phyloP scores from a whole-genome alignment of 139 green algal genomes.

The Chloropicon primus region DNA sequence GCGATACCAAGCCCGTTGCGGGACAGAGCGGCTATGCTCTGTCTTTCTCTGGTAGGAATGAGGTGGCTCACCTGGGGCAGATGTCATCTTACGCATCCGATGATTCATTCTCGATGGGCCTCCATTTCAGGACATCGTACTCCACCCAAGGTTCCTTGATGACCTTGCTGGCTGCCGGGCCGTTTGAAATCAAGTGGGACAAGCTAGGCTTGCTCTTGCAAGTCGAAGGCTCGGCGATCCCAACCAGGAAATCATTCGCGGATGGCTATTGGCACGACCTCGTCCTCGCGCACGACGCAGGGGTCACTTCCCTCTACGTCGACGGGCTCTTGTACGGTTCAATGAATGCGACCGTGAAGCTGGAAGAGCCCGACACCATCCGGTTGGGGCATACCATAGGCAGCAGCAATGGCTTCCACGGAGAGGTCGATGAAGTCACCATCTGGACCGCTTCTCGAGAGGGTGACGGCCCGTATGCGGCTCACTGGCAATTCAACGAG shows the following conservation, averaged over 20 bases:
- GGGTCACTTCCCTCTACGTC: neutral
- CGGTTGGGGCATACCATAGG: neutral
- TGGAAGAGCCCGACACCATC: neutral
- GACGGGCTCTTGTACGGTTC: neutral
- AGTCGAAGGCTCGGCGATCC: neutral
- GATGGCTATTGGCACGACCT: neutral
- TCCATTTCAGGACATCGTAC: neutral
- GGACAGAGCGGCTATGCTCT: neutral
- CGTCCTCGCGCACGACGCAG: neutral
- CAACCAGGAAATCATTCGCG: neutral
- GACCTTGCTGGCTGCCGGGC: neutral
- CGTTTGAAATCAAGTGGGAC: neutral
- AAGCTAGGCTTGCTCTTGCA: neutral
- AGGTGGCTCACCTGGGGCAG: neutral
- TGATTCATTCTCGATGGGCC: neutral
- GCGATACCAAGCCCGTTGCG: neutral
- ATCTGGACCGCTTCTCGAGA: too few species aligned
- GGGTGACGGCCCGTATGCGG: neutral
- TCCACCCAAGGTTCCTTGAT: neutral
- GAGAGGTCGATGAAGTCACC: neutral
- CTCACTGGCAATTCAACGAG: constrained; percentile 1
- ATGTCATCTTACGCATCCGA: neutral
- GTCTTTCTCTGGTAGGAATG: neutral
- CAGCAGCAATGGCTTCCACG: neutral
- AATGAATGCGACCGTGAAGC: neutral